phyloP scores from a whole-genome alignment of 345 rosid species.

The Jatropha curcas region DNA sequence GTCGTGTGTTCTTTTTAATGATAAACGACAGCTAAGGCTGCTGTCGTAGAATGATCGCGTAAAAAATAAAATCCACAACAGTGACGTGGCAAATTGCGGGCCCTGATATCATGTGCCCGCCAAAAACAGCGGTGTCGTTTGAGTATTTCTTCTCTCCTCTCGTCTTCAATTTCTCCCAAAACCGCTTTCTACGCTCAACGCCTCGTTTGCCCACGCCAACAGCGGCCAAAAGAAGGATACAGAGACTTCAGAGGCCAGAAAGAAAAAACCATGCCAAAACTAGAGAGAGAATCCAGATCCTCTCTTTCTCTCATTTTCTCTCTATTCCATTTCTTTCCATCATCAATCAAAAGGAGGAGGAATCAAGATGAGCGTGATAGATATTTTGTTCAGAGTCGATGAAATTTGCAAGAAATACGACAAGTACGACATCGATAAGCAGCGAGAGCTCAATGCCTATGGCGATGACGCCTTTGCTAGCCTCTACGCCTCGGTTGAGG shows the following conservation, averaged over 20 bases:
- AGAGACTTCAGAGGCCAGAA: background rate
- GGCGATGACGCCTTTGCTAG: conserved; percentile 77
- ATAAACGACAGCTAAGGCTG: too few relatives aligned
- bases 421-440: conserved; percentile 71
- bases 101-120: background rate
- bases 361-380: conserved; percentile 64
- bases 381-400: conserved; percentile 69
- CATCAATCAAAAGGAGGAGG: background rate
- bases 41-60: too few relatives aligned
- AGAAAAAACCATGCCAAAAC: background rate
- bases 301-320: background rate
- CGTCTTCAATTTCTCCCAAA: too few relatives aligned
- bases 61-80: too few relatives aligned
- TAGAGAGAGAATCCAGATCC: background rate
- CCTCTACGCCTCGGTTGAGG: conserved; percentile 49
- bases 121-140: background rate
- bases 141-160: too few relatives aligned
- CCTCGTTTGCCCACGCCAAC: conserved; percentile 23
- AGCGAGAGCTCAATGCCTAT: conserved; percentile 50
- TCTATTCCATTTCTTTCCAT: background rate
- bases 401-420: conserved; percentile 82
- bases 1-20: too few relatives aligned
- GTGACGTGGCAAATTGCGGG: too few relatives aligned
- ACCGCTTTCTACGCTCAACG: conserved; percentile 31
- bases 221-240: conserved; percentile 8